Conservation (phyloP, 805 yeast genomes). For the Suhomyces sp. region DNA sequence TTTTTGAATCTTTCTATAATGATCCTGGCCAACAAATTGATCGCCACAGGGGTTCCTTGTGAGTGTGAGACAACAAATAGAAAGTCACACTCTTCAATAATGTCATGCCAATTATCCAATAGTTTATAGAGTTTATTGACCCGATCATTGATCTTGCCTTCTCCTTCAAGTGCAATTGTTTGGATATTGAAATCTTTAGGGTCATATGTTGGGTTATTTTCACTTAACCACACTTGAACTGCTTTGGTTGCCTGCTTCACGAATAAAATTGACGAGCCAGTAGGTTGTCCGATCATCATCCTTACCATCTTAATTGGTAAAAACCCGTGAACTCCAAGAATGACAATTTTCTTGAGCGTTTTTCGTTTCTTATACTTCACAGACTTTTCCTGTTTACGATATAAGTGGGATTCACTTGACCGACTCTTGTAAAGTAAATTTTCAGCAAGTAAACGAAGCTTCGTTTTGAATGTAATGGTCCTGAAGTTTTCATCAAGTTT, state of each 20-base stretch:
- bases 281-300: slow-evolving; percentile 35
- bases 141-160: slow-evolving; percentile 33
- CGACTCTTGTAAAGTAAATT: slow-evolving; percentile 13
- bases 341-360: slow-evolving; percentile 22
- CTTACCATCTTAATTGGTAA: slow-evolving; percentile 40
- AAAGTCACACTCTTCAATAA: slow-evolving; percentile 30
- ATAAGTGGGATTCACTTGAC: slow-evolving; percentile 26
- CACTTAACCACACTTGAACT: slow-evolving; percentile 26
- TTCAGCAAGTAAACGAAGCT: slow-evolving; percentile 19
- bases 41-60: slow-evolving; percentile 33
- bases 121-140: slow-evolving; percentile 24
- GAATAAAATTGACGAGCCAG: slow-evolving; percentile 33
- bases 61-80: slow-evolving; percentile 35
- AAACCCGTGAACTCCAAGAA: slow-evolving; percentile 40
- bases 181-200: slow-evolving; percentile 24
- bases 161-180: slow-evolving; percentile 42
- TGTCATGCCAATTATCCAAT: slow-evolving; percentile 33
- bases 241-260: slow-evolving; percentile 31
- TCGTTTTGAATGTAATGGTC: slow-evolving; percentile 19
- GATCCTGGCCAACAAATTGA: slow-evolving; percentile 21
- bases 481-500: slow-evolving; percentile 18
- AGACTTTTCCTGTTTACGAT: slow-evolving; percentile 12
- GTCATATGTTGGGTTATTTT: slow-evolving; percentile 8
- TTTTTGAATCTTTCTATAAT: background rate
- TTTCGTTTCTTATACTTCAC: slow-evolving; percentile 11